Evolutionary conservation across 208 protist species (phyloP), one percentile per base, ranked within the genome.

Genomic region (Wallacemonas collosoma): DNA sequence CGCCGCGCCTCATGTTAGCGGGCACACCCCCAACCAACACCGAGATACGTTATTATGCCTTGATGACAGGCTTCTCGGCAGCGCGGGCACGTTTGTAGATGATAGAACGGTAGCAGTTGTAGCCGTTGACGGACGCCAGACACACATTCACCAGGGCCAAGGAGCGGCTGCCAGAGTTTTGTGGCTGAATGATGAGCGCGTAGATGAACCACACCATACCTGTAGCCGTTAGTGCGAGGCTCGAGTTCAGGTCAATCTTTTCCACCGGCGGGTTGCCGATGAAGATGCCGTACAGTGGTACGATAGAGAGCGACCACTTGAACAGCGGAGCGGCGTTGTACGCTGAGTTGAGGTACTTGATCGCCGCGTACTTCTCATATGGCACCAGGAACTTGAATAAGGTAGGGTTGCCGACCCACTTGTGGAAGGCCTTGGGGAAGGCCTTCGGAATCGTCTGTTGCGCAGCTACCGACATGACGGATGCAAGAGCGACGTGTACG

Each of bases 241-340:
- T 97, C n/a, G 89, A 94, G 73, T 97, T 95, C 45, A 95, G 67
- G 75, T 97, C 92, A 57, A 97, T 80, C 85, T 93, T 94, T 57
- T 97, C 92, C 35, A 90, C 89, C 9, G 89, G 86, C 5, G 87
- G 88, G 72, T 87, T 86, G 48, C 90, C 89, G 2, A 81, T 68
- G 53, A 97, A 82, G 71, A 97, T 95, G 39, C 88, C 86, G 73
- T 86, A 92, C n/a, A 97, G 72, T 14, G 92, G 92, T 9, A 97
- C 89, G 62, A 92, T 89, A 38, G 87, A 93, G 41, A 97, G 84
- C 1, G 87, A 89, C 92, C 89, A 95, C 87, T 97, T 97, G 75
- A 95, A 92, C 4, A 90, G 75, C 5, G 92, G 92, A 2, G 92
- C 90, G 11, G 69, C 68, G 76, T 97, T 97, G 72, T 95, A 97